Conservation (phyloP, 2,329 filamentous ascomycete species). For the Achaetomium macrosporum region DNA sequence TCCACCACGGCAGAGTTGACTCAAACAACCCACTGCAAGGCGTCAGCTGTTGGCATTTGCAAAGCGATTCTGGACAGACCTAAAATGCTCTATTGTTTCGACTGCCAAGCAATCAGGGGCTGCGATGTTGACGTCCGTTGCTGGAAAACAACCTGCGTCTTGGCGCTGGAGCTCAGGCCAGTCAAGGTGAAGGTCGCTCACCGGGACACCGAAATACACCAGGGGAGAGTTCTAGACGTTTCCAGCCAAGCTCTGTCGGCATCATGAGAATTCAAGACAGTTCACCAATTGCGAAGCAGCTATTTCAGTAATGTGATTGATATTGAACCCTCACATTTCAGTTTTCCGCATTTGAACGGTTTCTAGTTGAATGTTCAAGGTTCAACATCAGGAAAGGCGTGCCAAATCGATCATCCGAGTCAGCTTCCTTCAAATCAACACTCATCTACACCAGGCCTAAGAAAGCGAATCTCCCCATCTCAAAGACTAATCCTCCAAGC, state of each 20-base stretch:
- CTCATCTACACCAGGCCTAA: background rate
- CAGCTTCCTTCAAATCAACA: background rate
- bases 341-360: background rate
- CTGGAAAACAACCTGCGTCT: background rate
- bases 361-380: background rate
- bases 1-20: too few species aligned
- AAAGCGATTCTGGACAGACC: background rate
- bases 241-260: slow-evolving; percentile 7
- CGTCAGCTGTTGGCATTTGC: background rate
- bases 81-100: background rate
- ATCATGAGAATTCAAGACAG: background rate
- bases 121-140: slow-evolving; percentile 12
- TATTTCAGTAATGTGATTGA: background rate
- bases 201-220: background rate
- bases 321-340: background rate
- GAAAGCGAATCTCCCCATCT: background rate
- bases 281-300: background rate
- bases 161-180: slow-evolving; percentile 5
- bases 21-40: background rate
- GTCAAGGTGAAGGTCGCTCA: slow-evolving; percentile 1
- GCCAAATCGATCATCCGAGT: too few species aligned
- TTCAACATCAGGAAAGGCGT: too few species aligned
- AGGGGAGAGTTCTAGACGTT: slow-evolving; percentile 18
- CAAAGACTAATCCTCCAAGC: background rate
- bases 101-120: slow-evolving; percentile 8